These are phyloP conservation scores for Pleurotus ostreatus DNA, from an alignment of 768 basidiomycete species.

Conservation along the genomic window DNA sequence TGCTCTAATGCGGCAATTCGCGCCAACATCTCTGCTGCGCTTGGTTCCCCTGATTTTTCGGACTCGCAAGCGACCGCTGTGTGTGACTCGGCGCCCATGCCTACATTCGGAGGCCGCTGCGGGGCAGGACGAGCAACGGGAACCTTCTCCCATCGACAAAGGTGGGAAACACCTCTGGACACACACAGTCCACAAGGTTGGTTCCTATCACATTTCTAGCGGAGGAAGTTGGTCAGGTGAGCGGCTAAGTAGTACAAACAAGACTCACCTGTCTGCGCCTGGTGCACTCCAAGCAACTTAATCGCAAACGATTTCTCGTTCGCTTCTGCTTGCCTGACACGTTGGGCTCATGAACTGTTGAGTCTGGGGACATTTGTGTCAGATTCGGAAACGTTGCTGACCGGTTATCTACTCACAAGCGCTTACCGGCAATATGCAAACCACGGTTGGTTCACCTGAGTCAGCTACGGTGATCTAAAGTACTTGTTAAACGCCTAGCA, in stretches of 20 bases:
- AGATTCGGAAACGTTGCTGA: background rate
- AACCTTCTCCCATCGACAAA: slow-evolving; percentile 43
- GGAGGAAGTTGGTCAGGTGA: slow-evolving; percentile 5
- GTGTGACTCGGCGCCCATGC: too few species aligned
- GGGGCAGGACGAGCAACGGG: slow-evolving; percentile 39
- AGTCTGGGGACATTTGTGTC: background rate
- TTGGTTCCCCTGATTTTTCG: slow-evolving; percentile 13
- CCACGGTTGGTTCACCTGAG: background rate
- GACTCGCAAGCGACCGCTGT: background rate
- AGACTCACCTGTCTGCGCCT: slow-evolving; percentile 47
- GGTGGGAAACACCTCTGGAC: slow-evolving; percentile 34
- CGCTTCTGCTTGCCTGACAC: slow-evolving; percentile 40
- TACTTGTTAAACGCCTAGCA: slow-evolving; percentile 35
- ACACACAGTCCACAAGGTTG: slow-evolving; percentile 39
- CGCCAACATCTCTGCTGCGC: slow-evolving; percentile 21
- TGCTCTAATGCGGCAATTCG: slow-evolving; percentile 24
- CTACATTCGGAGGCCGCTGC: slow-evolving; percentile 28
- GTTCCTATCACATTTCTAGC: slow-evolving; percentile 48
- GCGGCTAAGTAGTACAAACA: background rate
- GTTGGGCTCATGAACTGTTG: background rate
- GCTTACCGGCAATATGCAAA: too few species aligned
- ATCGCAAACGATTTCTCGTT: slow-evolving; percentile 42
- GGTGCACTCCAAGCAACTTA: slow-evolving; percentile 55
- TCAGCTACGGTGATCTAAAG: background rate
- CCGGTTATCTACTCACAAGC: background rate